phyloP scores from a whole-genome alignment of 2,329 filamentous ascomycete genomes.

The Xylaria sp. region DNA sequence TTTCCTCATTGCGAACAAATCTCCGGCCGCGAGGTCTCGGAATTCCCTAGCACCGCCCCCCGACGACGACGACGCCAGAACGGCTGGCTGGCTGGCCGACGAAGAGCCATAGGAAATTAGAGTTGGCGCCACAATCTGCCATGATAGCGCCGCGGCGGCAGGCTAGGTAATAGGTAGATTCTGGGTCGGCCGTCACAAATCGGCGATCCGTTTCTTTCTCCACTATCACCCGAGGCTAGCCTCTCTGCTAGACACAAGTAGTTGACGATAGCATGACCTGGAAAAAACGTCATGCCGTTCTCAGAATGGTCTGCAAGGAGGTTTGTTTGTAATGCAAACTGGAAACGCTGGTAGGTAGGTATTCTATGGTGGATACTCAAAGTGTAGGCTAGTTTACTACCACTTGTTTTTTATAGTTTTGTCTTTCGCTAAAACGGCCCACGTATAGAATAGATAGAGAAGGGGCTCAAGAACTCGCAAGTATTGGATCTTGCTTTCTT shows the following conservation, averaged over 20 bases:
- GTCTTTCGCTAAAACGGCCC: neutral
- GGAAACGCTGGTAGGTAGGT: neutral
- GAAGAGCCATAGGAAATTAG: neutral
- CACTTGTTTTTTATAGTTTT: neutral
- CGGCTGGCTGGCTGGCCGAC: neutral
- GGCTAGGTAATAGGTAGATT: conserved; percentile 22
- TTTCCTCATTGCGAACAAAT: neutral
- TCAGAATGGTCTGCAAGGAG: neutral
- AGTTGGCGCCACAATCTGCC: conserved; percentile 24
- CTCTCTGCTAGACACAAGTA: neutral
- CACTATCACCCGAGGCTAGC: conserved; percentile 23
- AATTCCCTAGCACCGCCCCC: neutral
- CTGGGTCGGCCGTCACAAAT: conserved; percentile 25
- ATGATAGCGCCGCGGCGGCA: conserved; percentile 11
- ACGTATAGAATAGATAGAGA: neutral
- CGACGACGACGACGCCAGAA: neutral
- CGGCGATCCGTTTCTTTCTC: conserved; percentile 23
- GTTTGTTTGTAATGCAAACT: neutral
- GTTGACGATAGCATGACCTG: conserved; percentile 33
- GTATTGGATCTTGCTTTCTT: neutral
- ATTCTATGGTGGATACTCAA: neutral
- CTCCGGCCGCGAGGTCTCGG: neutral
- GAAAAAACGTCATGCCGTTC: conserved; percentile 23
- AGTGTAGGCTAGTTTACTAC: conserved; percentile 7
- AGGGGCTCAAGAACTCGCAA: neutral